A percentile compares a stretch with the other conserved stretches of the same genome.
phyloP scores from a whole-genome alignment of 169 alveolate species.

The Blepharisma undulans region DNA sequence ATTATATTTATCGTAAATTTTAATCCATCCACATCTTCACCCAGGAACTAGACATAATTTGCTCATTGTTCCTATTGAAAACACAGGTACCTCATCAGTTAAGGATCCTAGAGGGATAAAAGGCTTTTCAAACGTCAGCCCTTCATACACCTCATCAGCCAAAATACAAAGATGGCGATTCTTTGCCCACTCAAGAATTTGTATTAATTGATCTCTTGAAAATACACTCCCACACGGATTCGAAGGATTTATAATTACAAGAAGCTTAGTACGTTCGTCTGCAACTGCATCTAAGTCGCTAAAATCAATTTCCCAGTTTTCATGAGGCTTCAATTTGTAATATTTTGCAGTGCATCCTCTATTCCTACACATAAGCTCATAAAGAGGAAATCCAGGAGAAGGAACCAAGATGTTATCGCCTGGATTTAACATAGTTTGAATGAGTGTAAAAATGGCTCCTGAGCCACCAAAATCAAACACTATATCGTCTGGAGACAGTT shows the following conservation, averaged over 20 bases:
- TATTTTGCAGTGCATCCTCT: conserved; percentile 48
- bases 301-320: conserved; percentile 69
- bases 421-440: conserved; percentile 58
- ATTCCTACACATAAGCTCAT: conserved; percentile 47
- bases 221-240: conserved; percentile 71
- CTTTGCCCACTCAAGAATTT: conserved; percentile 61
- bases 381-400: conserved; percentile 78
- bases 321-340: conserved; percentile 67
- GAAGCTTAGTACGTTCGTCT: conserved; percentile 60
- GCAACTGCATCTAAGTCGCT: conserved; percentile 46
- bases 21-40: conserved; percentile 64
- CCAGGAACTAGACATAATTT: conserved; percentile 65
- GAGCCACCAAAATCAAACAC: conserved; percentile 68
- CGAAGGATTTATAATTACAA: conserved; percentile 69
- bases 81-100: conserved; percentile 52
- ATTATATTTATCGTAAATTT: conserved; percentile 52
- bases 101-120: conserved; percentile 5
- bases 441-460: conserved; percentile 58
- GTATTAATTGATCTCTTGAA: conserved; percentile 54
- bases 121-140: conserved; percentile 48
- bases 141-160: conserved; percentile 79
- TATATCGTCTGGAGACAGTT: conserved; percentile 63
- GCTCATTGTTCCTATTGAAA: conserved; percentile 55
- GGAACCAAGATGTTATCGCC: conserved; percentile 78
- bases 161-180: conserved; percentile 63